Evolutionary conservation across 441 rosid genomes (phyloP), one percentile per base, ranked within the genome.

Genomic region (Macaranga tanarius): DNA sequence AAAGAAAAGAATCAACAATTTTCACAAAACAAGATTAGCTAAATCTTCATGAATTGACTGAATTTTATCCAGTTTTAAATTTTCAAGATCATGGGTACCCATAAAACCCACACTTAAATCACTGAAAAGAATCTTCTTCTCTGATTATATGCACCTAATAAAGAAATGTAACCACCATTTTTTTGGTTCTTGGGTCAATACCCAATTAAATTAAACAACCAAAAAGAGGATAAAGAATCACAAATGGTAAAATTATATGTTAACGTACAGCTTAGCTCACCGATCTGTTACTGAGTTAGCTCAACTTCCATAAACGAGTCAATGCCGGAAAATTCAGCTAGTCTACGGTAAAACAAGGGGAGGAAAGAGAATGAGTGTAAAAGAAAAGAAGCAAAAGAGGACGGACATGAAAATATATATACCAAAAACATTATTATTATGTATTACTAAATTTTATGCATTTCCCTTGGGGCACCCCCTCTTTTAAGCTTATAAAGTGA

Each of bases 291-390:
- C 79, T 28, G 76, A 65, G 77, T 75, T 69, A 74, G 82, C 79
- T 79, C 57, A 70, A n/a, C 25, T 38, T 69, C 48, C 81, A 50
- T 69, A 75, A 77, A 73, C 70, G 79, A 84, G 86, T 85, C 88
- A 87, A 87, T 88, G 92, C 84, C 81, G 79, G 81, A 85, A 67
- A 69, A 71, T 73, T 75, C 76, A 70, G 85, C 80, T 75, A 50
- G 74, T 77, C 76, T 71, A 65, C 69, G 75, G 79, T 55, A 71
- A 70, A 78, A 65, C 38, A 34, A 40, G n/a, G 72, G 55, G 40
- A 52, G 31, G 66, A 20, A 42, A 31, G 34, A 56, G 63, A 73
- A 45, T 44, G 57, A 56, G 54, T 62, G 45, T 70, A 57, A 25
- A 54, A 72, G 23, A 51, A 19, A 7, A 51, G 13, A 7, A 31